These are phyloP conservation scores for Geoglossum glabrum DNA, from an alignment of 495 filamentous ascomycete species.

Conservation along the genomic window DNA sequence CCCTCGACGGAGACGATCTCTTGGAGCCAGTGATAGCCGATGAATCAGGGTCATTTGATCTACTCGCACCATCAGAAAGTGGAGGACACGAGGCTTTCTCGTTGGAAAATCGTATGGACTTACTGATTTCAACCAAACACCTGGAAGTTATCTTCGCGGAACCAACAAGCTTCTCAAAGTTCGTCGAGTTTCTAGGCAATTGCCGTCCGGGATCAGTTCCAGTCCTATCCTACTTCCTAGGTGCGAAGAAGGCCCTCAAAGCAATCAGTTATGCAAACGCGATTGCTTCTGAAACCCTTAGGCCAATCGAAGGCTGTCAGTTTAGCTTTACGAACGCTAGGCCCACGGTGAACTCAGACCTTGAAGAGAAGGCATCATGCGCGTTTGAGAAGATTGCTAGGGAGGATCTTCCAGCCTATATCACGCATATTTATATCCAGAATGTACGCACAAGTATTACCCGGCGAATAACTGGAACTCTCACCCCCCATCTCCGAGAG, in stretches of 20 bases:
- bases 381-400: constrained; percentile 38
- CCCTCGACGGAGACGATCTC: constrained; percentile 20
- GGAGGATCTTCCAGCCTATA: constrained; percentile 52
- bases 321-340: constrained; percentile 24
- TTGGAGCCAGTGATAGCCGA: constrained; percentile 30
- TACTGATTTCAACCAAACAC: constrained; percentile 45
- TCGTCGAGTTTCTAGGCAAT: constrained; percentile 46
- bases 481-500: constrained; percentile 30
- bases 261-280: constrained; percentile 55
- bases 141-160: constrained; percentile 39
- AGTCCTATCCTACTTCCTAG: constrained; percentile 44
- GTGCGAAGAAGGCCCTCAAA: constrained; percentile 41
- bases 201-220: constrained; percentile 52
- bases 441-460: constrained; percentile 36
- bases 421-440: constrained; percentile 39
- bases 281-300: constrained; percentile 30
- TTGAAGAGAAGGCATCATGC: constrained; percentile 36
- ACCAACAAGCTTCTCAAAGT: constrained; percentile 39
- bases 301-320: constrained; percentile 24
- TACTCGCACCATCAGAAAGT: constrained; percentile 22
- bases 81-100: constrained; percentile 18
- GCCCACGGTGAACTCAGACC: constrained; percentile 27
- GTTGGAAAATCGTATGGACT: constrained; percentile 38
- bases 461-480: constrained; percentile 33
- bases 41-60: constrained; percentile 32